Conservation (phyloP, 116 monocot species). For the Cymodocea nodosa region DNA sequence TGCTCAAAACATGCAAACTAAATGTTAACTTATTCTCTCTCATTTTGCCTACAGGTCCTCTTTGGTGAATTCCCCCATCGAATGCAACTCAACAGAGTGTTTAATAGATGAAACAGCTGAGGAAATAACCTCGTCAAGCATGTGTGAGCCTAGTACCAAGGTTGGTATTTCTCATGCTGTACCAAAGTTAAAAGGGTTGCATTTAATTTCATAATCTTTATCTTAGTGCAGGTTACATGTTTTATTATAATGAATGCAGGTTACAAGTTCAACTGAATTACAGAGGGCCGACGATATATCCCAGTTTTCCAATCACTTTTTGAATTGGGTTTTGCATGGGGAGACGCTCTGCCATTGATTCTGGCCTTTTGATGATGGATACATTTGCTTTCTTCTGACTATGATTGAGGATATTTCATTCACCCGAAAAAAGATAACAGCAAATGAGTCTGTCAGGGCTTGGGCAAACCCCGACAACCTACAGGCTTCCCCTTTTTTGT, state of each 20-base stretch:
- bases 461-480: background rate
- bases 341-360: conserved; percentile 24
- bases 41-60: conserved; percentile 18
- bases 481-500: background rate
- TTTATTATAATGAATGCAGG: background rate
- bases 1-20: background rate
- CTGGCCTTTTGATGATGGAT: background rate
- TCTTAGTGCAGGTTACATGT: background rate
- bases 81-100: conserved; percentile 20
- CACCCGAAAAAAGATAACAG: background rate
- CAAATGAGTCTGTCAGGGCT: background rate
- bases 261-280: background rate
- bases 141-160: background rate
- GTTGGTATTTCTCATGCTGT: conserved; percentile 3
- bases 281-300: background rate
- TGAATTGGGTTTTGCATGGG: conserved; percentile 18
- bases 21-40: background rate
- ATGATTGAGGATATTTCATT: background rate
- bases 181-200: background rate
- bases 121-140: background rate
- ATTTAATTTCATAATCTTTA: background rate
- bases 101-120: conserved; percentile 4
- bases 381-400: background rate
- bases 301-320: conserved; percentile 1
- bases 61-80: conserved; percentile 18